Evolutionary conservation across 2,329 filamentous ascomycete genomes (phyloP).

Genomic region (Aspergillus transmontanensis): DNA sequence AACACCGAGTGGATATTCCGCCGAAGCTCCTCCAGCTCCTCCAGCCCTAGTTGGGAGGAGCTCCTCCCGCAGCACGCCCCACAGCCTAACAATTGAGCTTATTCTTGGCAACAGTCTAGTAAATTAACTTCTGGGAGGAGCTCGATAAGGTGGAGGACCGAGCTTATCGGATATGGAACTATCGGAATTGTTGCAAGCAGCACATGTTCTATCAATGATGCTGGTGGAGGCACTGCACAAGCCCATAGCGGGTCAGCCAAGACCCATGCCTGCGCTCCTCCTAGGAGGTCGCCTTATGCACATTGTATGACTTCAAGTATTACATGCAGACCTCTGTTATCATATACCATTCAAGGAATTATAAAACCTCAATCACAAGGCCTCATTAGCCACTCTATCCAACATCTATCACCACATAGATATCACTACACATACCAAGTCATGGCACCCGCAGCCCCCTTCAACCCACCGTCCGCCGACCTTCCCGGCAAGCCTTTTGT

Average conservation of each 20-base stretch:
- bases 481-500: constrained; percentile 47
- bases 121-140: background rate
- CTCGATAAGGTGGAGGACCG: background rate
- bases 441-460: constrained; percentile 38
- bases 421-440: background rate
- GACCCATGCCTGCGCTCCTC: background rate
- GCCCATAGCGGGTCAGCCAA: background rate
- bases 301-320: background rate
- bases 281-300: background rate
- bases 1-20: background rate
- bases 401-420: background rate
- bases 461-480: constrained; percentile 44
- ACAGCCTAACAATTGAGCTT: background rate
- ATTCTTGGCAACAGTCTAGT: background rate
- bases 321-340: background rate
- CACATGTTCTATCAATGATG: background rate
- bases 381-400: background rate
- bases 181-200: background rate
- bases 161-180: background rate
- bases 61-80: background rate
- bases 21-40: constrained; percentile 1
- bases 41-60: background rate
- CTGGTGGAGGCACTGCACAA: background rate
- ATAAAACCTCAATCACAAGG: background rate
- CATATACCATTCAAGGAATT: background rate